Evolutionary conservation across 2,329 filamentous ascomycete species (phyloP), one percentile per base, ranked within the genome.

Genomic region (Ascochyta viciae-villosae): DNA sequence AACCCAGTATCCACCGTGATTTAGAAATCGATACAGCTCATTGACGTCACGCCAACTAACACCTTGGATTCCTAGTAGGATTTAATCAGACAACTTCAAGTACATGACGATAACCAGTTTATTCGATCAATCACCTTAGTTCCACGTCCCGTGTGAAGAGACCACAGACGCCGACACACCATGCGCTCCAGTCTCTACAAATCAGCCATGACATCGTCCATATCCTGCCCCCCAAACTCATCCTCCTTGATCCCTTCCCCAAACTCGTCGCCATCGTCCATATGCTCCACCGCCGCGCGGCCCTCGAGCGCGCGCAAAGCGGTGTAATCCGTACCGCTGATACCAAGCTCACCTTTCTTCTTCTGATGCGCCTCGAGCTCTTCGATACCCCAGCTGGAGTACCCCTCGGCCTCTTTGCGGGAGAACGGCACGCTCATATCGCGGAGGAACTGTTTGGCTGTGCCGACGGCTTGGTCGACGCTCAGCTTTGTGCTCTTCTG

Each of bases 401-500:
- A 91, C 0, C 94, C 95, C 64, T 97, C 93, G 70, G 96, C 92
- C 73, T 96, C 89, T 63, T 85, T 88, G 0, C 87, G 81, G 40
- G 86, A 86, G 78, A 96, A 96, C 3, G 93, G 93, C 73, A 96
- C 92, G 4, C 91, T 93, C 91, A 99, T 99, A 24, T 87, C 88
- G 58, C 90, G 85, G 70, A 99, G 77, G 76, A 99, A 99, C 48
- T 89, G 89, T 78, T 96, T 92, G 10, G 95, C 94, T 42, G 86
- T 88, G 52, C 91, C 91, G 16, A 96, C 89, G 0, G 94, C 92
- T 88, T 98, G 96, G 71, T 99, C 95, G 0, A 95, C 96, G 70
- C 91, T 96, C 58, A 99, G 82, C 66, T 96, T 97, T 10, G 89
- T 88, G 64, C 96, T 92, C 22, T 89, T 88, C 45, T 96, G 92